phyloP scores from a whole-genome alignment of 2,329 filamentous ascomycete genomes.

The Chaetomium strumarium region DNA sequence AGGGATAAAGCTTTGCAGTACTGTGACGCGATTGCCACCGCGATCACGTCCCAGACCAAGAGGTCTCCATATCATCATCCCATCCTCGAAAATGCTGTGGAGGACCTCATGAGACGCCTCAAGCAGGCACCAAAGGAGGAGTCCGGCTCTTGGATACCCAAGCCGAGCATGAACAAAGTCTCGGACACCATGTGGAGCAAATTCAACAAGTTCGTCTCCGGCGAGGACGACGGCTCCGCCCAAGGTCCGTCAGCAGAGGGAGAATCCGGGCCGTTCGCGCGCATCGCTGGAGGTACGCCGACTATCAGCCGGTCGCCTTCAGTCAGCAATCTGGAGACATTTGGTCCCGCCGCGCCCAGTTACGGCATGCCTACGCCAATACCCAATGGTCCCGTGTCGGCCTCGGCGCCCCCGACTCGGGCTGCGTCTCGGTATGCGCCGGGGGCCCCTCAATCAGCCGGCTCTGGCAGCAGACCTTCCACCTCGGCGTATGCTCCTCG shows the following conservation, averaged over 20 bases:
- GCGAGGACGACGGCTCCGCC: conserved; percentile 69
- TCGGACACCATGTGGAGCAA: conserved; percentile 84
- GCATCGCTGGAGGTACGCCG: conserved; percentile 69
- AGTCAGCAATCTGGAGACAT: conserved; percentile 65
- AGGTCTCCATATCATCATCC: conserved; percentile 81
- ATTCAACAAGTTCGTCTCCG: conserved; percentile 94
- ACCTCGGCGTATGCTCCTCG: conserved; percentile 28
- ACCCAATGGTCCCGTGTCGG: conserved; percentile 30
- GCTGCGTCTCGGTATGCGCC: conserved; percentile 49
- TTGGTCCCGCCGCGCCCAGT: conserved; percentile 47
- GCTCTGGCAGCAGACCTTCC: conserved; percentile 24
- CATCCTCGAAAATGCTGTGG: conserved; percentile 66
- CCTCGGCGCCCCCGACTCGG: conserved; percentile 36
- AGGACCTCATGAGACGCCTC: conserved; percentile 77
- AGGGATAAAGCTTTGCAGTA: conserved; percentile 83
- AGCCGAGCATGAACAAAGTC: conserved; percentile 93
- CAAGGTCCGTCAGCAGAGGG: conserved; percentile 52
- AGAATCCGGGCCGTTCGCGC: conserved; percentile 74
- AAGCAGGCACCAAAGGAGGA: conserved; percentile 80
- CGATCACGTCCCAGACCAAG: conserved; percentile 75
- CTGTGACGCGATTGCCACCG: conserved; percentile 72
- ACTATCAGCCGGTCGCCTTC: conserved; percentile 71
- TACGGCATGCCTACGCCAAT: conserved; percentile 28
- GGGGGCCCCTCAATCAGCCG: conserved; percentile 27
- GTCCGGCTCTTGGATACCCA: conserved; percentile 83